Conservation (phyloP, 163 green algal genomes). For the Chloromonas sp. region DNA sequence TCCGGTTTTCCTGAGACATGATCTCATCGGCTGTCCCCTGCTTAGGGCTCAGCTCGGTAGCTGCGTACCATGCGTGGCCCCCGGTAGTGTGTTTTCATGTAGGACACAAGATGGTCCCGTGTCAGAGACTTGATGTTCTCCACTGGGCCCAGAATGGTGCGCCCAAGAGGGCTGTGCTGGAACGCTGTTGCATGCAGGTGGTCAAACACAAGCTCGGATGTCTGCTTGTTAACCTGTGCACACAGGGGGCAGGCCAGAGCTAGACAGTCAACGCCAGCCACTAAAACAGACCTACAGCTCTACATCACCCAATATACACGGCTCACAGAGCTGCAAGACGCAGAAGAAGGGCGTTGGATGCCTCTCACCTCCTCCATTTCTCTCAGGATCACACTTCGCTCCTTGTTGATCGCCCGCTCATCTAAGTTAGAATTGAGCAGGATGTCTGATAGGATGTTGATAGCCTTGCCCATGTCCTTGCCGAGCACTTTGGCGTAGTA, state of each 20-base stretch:
- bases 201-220: slow-evolving; percentile 97
- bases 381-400: slow-evolving; percentile 92
- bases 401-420: slow-evolving; percentile 79
- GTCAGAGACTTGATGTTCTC: slow-evolving; percentile 91
- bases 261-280: too few species aligned
- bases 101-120: slow-evolving; percentile 82
- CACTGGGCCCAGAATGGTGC: slow-evolving; percentile 92
- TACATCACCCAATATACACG: too few species aligned
- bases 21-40: too few species aligned
- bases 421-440: slow-evolving; percentile 91
- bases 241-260: neutral
- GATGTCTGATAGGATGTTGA: slow-evolving; percentile 96
- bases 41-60: too few species aligned
- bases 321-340: too few species aligned
- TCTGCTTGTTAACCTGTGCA: slow-evolving; percentile 62
- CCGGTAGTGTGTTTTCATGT: slow-evolving; percentile 93
- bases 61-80: slow-evolving; percentile 79
- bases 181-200: slow-evolving; percentile 98
- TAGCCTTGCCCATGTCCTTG: slow-evolving; percentile 79
- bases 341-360: too few species aligned
- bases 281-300: too few species aligned
- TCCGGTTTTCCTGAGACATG: too few species aligned
- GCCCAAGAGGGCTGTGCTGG: slow-evolving; percentile 88
- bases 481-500: slow-evolving; percentile 91
- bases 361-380: slow-evolving; percentile 91